A percentile compares a stretch with the other conserved stretches of the same genome.
Evolutionary conservation across 2,329 filamentous ascomycete species (phyloP).

Genomic region (Bisporella sp.): DNA sequence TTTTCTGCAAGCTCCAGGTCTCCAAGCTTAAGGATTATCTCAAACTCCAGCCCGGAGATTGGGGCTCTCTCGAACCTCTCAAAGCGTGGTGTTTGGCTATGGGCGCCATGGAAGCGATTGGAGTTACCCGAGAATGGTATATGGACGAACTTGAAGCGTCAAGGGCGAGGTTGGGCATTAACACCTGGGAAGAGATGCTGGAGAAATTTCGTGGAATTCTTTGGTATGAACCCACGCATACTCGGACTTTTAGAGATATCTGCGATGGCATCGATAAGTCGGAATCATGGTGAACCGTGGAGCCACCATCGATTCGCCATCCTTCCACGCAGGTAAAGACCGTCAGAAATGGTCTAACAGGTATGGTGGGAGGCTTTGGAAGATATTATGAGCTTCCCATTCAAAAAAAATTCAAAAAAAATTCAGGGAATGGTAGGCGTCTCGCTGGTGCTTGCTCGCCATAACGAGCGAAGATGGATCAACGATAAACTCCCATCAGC

Average conservation of each 20-base stretch:
- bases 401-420: too few species aligned
- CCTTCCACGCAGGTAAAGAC: too few species aligned
- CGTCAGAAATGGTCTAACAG: too few species aligned
- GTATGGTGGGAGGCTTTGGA: too few species aligned
- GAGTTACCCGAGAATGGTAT: constrained; percentile 6
- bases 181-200: constrained; percentile 1
- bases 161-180: not conserved
- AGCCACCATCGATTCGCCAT: too few species aligned
- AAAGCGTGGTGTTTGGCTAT: constrained; percentile 11
- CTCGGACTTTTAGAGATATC: constrained; percentile 3
- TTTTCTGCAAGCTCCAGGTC: constrained; percentile 3
- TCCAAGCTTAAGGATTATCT: constrained; percentile 6
- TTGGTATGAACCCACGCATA: constrained; percentile 9
- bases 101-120: constrained; percentile 10
- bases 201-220: constrained; percentile 3
- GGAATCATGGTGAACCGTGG: too few species aligned
- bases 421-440: too few species aligned
- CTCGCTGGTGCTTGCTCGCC: too few species aligned
- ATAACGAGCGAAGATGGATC: too few species aligned
- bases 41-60: not conserved
- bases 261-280: not conserved
- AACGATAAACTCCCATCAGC: too few species aligned
- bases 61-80: constrained; percentile 4
- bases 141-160: not conserved
- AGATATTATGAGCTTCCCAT: too few species aligned